Evolutionary conservation across 2,329 filamentous ascomycete genomes (phyloP).

Genomic region (Aureobasidium sp.): DNA sequence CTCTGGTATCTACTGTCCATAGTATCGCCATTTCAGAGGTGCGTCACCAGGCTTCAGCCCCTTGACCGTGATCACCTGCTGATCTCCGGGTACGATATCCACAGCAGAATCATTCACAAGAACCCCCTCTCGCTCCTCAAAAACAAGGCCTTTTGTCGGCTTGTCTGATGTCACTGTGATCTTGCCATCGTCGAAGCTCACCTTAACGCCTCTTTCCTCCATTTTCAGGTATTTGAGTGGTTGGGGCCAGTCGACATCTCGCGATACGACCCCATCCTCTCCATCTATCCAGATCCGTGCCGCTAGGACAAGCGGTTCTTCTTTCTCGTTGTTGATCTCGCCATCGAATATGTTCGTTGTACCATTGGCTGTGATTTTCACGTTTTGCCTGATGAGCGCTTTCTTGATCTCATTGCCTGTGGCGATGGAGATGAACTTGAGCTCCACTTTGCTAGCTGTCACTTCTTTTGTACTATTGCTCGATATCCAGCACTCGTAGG

Average conservation of each 20-base stretch:
- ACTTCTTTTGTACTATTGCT: conserved; percentile 42
- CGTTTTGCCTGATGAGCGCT: conserved; percentile 40
- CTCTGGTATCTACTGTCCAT: conserved; percentile 26
- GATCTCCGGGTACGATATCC: conserved; percentile 53
- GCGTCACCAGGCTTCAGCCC: conserved; percentile 34
- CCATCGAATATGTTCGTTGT: conserved; percentile 49
- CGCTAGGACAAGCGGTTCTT: conserved; percentile 50
- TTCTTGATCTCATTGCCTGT: conserved; percentile 50
- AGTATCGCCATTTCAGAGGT: conserved; percentile 39
- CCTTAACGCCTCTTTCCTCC: conserved; percentile 43
- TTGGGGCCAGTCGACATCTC: conserved; percentile 55
- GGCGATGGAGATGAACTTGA: conserved; percentile 49
- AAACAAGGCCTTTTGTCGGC: conserved; percentile 55
- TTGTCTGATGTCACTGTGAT: conserved; percentile 43
- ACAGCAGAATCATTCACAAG: conserved; percentile 50
- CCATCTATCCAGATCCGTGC: conserved; percentile 48
- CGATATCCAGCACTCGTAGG: conserved; percentile 52
- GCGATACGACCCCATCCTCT: conserved; percentile 37
- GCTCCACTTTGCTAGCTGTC: conserved; percentile 40
- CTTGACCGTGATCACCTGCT: conserved; percentile 41
- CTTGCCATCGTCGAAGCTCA: conserved; percentile 32
- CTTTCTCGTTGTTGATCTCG: conserved; percentile 44
- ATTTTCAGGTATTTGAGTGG: conserved; percentile 54
- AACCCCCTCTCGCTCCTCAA: conserved; percentile 51
- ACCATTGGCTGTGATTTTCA: conserved; percentile 47